Evolutionary conservation across 75 land plant species (phyloP).

Genomic region (Cunninghamia lanceolata): DNA sequence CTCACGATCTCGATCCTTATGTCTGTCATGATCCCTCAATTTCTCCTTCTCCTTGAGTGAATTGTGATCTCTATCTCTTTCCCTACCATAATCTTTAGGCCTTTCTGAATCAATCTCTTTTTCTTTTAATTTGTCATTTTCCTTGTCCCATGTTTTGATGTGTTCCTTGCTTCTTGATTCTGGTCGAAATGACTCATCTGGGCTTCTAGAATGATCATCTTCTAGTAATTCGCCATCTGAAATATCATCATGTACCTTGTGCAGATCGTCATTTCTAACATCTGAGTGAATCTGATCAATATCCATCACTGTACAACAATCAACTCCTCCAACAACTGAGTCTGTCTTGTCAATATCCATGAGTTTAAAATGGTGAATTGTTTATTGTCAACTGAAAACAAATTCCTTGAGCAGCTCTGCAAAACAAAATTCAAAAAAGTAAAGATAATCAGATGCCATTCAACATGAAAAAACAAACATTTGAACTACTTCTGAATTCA

Average conservation of each 20-base stretch:
- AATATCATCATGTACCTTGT: background rate
- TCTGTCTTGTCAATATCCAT: background rate
- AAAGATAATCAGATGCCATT: background rate
- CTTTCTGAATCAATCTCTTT: background rate
- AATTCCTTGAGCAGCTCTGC: background rate
- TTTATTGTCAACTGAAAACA: background rate
- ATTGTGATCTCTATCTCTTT: background rate
- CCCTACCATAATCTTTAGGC: background rate
- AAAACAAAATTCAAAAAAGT: background rate
- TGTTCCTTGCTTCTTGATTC: background rate
- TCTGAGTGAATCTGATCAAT: background rate
- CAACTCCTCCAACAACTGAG: background rate
- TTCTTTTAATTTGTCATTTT: conserved; percentile 3
- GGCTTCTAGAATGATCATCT: background rate
- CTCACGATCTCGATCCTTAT: conserved; percentile 4
- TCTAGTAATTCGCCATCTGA: conserved; percentile 12
- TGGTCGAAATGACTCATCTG: background rate
- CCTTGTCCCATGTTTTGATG: background rate
- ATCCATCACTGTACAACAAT: background rate
- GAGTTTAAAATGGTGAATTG: background rate
- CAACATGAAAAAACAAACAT: background rate
- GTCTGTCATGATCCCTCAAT: background rate
- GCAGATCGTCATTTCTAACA: background rate
- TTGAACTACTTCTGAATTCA: background rate
- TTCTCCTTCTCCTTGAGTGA: conserved; percentile 2